Evolutionary conservation across 768 basidiomycete species (phyloP).

Genomic region (Punctularia strigosozonata): DNA sequence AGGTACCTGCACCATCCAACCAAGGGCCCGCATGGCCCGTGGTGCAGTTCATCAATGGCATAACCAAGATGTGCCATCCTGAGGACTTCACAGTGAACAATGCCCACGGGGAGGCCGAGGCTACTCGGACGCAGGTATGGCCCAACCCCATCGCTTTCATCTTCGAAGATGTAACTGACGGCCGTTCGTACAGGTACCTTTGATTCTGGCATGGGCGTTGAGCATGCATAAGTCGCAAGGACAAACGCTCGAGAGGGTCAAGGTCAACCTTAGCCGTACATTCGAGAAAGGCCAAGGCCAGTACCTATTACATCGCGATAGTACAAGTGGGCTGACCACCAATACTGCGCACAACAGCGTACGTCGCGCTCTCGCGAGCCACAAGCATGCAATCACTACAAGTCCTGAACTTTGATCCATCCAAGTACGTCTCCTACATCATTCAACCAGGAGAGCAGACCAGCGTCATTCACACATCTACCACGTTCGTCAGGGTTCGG

Average conservation of each 20-base stretch:
- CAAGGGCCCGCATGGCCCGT: slow-evolving; percentile 39
- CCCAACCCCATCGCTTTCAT: not conserved
- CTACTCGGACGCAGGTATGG: slow-evolving; percentile 43
- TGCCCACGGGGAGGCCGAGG: slow-evolving; percentile 45
- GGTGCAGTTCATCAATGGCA: slow-evolving; percentile 43
- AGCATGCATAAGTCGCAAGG: slow-evolving; percentile 88
- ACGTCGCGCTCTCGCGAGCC: slow-evolving; percentile 65
- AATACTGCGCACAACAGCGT: slow-evolving; percentile 29
- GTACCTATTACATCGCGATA: not conserved
- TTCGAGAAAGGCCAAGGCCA: slow-evolving; percentile 78
- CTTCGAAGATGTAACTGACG: not conserved
- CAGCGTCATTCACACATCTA: slow-evolving; percentile 2
- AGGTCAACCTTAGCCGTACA: slow-evolving; percentile 59
- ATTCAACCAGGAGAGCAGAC: not conserved
- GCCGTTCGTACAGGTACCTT: slow-evolving; percentile 27
- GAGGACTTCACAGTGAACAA: slow-evolving; percentile 54
- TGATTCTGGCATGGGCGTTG: slow-evolving; percentile 79
- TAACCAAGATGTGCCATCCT: slow-evolving; percentile 36
- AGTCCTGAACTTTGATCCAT: slow-evolving; percentile 48
- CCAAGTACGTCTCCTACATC: slow-evolving; percentile 35
- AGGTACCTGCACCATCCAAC: not conserved
- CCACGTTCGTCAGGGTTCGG: slow-evolving; percentile 31
- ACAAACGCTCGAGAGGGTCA: slow-evolving; percentile 77
- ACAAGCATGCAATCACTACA: slow-evolving; percentile 55
- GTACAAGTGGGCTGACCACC: not conserved